Conservation (phyloP, 1,139 yeast species). For the Protomyces gravidus region DNA sequence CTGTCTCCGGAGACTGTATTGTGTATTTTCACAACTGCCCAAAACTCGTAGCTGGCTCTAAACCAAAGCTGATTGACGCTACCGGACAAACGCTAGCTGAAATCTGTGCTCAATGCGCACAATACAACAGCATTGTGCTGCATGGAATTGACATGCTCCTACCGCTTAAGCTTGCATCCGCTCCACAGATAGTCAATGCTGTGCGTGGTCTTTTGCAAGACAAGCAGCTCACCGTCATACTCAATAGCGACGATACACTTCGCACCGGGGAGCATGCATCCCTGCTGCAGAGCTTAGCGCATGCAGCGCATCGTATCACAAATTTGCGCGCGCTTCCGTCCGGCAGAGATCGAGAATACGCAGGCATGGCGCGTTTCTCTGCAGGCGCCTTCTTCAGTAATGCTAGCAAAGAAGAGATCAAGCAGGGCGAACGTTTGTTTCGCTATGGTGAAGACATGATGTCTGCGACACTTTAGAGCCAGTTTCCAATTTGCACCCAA, state of each 20-base stretch:
- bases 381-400: slow-evolving; percentile 3
- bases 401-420: background rate
- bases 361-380: slow-evolving; percentile 22
- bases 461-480: slow-evolving; percentile 2
- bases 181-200: slow-evolving; percentile 2
- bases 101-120: background rate
- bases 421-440: slow-evolving; percentile 21
- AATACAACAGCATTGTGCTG: background rate
- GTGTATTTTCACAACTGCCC: slow-evolving; percentile 21
- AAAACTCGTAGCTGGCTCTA: background rate
- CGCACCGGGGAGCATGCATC: slow-evolving; percentile 10
- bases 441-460: slow-evolving; percentile 12
- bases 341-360: slow-evolving; percentile 20
- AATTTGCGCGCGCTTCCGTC: slow-evolving; percentile 13
- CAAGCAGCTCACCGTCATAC: slow-evolving; percentile 3
- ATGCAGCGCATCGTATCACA: slow-evolving; percentile 13
- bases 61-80: slow-evolving; percentile 14
- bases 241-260: slow-evolving; percentile 22
- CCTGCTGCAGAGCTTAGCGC: slow-evolving; percentile 8
- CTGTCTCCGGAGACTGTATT: slow-evolving; percentile 15
- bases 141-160: slow-evolving; percentile 13
- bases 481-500: background rate
- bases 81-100: slow-evolving; percentile 10
- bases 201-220: slow-evolving; percentile 3
- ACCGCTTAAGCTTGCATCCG: slow-evolving; percentile 11